phyloP scores from a whole-genome alignment of 495 filamentous ascomycete species.

The Physcia stellaris region DNA sequence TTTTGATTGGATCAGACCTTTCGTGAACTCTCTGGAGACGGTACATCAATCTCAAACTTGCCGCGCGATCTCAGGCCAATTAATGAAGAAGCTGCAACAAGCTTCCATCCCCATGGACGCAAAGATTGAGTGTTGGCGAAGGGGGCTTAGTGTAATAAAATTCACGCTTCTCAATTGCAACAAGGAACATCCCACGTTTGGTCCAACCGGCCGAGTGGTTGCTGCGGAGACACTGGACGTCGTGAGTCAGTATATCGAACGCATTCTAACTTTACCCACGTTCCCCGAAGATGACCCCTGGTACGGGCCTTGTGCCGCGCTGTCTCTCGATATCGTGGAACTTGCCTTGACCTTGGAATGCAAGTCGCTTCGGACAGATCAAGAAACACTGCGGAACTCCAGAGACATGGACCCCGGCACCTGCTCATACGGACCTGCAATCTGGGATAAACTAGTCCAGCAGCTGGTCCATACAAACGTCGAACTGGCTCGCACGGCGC shows the following conservation, averaged over 20 bases:
- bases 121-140: slow-evolving; percentile 35
- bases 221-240: slow-evolving; percentile 40
- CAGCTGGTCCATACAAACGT: slow-evolving; percentile 50
- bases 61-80: slow-evolving; percentile 51
- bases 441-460: slow-evolving; percentile 66
- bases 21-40: slow-evolving; percentile 61
- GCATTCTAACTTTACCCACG: slow-evolving; percentile 26
- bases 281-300: slow-evolving; percentile 2
- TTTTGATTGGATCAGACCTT: slow-evolving; percentile 58
- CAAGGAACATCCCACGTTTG: slow-evolving; percentile 31
- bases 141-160: slow-evolving; percentile 35
- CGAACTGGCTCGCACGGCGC: slow-evolving; percentile 51
- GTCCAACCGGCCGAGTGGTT: slow-evolving; percentile 37
- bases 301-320: slow-evolving; percentile 5
- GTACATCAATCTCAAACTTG: slow-evolving; percentile 59
- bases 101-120: slow-evolving; percentile 28
- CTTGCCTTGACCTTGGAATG: slow-evolving; percentile 63
- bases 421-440: slow-evolving; percentile 45
- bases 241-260: slow-evolving; percentile 31
- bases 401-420: slow-evolving; percentile 52
- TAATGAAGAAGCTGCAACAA: slow-evolving; percentile 52
- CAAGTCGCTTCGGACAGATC: slow-evolving; percentile 57
- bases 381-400: slow-evolving; percentile 45
- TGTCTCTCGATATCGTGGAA: slow-evolving; percentile 29
- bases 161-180: slow-evolving; percentile 39